phyloP scores from a whole-genome alignment of 352 stramenopile genomes.

The Chrysophaeum taylorii region DNA sequence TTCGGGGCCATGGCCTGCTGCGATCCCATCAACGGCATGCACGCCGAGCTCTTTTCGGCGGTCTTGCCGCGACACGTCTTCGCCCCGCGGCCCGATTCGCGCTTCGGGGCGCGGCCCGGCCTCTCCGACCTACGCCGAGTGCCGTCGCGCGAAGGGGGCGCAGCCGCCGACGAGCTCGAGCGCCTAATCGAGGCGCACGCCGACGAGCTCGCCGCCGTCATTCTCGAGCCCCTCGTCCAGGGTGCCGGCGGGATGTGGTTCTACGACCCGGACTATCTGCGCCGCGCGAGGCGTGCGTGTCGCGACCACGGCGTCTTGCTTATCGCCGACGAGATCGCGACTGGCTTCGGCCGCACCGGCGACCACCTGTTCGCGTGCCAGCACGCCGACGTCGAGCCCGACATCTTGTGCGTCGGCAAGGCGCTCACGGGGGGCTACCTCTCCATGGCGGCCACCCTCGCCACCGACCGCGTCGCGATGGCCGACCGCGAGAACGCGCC shows the following conservation, averaged over 20 bases:
- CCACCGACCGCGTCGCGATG: slow-evolving; percentile 27
- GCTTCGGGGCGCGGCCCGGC: not conserved
- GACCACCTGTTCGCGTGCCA: slow-evolving; percentile 20
- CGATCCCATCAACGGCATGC: slow-evolving; percentile 55
- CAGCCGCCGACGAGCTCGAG: slow-evolving; percentile 26
- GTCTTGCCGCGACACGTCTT: slow-evolving; percentile 42
- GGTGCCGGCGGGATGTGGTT: slow-evolving; percentile 57
- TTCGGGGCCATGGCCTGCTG: slow-evolving; percentile 56
- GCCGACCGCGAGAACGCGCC: not conserved
- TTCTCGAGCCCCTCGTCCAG: slow-evolving; percentile 57
- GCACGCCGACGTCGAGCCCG: slow-evolving; percentile 31
- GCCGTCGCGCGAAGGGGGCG: not conserved
- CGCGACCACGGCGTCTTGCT: slow-evolving; percentile 45
- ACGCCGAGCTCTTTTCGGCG: slow-evolving; percentile 37
- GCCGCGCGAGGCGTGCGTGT: slow-evolving; percentile 37
- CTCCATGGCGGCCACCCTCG: slow-evolving; percentile 47
- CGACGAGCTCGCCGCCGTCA: slow-evolving; percentile 47
- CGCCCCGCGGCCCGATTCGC: not conserved
- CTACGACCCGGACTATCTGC: slow-evolving; percentile 44
- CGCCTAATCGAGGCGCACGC: slow-evolving; percentile 28
- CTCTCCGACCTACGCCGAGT: no score
- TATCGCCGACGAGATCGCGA: slow-evolving; percentile 59
- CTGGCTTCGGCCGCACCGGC: slow-evolving; percentile 44
- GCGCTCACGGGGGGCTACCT: slow-evolving; percentile 54
- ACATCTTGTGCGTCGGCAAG: slow-evolving; percentile 58